Percentiles rank a stretch among this genome's conserved stretches.
Conservation (phyloP, 805 yeast genomes). For the Brettanomyces custersianus region DNA sequence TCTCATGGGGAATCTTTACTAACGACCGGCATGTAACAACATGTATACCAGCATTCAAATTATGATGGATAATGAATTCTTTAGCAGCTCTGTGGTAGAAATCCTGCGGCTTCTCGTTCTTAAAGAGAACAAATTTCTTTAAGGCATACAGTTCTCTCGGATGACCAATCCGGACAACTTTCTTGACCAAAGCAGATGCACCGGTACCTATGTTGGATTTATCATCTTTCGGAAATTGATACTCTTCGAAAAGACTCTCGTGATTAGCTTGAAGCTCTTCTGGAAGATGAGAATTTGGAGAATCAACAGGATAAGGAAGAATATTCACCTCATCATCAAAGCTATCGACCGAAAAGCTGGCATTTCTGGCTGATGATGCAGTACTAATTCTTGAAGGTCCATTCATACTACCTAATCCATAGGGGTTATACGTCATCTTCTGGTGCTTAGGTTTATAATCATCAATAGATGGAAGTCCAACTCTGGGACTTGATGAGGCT, state of each 20-base stretch:
- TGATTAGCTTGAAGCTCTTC: conserved; percentile 42
- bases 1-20: conserved; percentile 51
- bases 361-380: conserved; percentile 17
- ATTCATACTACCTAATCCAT: conserved; percentile 29
- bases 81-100: conserved; percentile 64
- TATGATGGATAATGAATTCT: conserved; percentile 60
- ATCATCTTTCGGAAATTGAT: conserved; percentile 35
- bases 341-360: conserved; percentile 14
- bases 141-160: conserved; percentile 54
- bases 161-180: conserved; percentile 28
- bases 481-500: conserved; percentile 4
- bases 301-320: conserved; percentile 56
- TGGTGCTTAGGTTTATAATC: conserved; percentile 14
- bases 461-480: conserved; percentile 24
- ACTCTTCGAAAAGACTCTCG: conserved; percentile 48
- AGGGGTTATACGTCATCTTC: conserved; percentile 57
- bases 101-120: conserved; percentile 59
- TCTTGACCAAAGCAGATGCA: conserved; percentile 64
- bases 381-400: conserved; percentile 20
- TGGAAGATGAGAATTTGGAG: conserved; percentile 64
- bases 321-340: conserved; percentile 35
- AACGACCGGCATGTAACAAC: conserved; percentile 51
- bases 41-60: conserved; percentile 47
- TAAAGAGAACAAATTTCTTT: conserved; percentile 56
- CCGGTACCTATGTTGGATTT: conserved; percentile 59